Percentiles rank a stretch among this genome's conserved stretches.
phyloP scores from a whole-genome alignment of 768 basidiomycete species.

The Lyophyllum atratum region DNA sequence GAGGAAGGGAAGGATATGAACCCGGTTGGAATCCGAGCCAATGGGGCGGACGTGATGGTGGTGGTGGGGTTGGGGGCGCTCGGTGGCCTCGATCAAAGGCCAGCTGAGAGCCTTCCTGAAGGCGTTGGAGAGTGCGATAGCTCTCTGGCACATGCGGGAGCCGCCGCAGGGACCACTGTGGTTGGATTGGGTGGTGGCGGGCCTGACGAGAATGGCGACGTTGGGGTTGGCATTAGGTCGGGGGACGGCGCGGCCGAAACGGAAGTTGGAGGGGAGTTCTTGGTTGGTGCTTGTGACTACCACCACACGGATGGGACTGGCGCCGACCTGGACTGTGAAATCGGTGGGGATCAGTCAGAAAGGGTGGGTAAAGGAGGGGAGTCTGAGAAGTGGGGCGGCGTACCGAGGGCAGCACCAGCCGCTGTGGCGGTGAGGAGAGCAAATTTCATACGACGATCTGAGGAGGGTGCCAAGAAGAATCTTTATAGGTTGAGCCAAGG shows the following conservation, averaged over 20 bases:
- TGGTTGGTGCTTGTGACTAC: conserved; percentile 29
- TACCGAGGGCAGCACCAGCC: conserved; percentile 38
- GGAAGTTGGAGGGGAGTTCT: conserved; percentile 26
- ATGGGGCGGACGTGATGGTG: neutral
- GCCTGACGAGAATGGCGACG: conserved; percentile 21
- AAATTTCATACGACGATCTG: conserved; percentile 17
- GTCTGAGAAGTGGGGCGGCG: conserved; percentile 9
- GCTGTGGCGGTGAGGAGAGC: conserved; percentile 26
- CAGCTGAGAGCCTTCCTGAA: conserved; percentile 60
- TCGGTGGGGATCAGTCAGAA: neutral
- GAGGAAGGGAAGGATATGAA: conserved; percentile 38
- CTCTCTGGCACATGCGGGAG: conserved; percentile 46
- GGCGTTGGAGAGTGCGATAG: conserved; percentile 50
- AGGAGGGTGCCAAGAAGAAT: neutral
- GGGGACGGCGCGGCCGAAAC: conserved; percentile 38
- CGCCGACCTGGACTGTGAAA: conserved; percentile 38
- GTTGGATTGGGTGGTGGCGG: neutral
- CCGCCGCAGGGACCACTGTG: conserved; percentile 24
- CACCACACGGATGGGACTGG: conserved; percentile 50
- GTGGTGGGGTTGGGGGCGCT: neutral
- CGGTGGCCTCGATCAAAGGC: conserved; percentile 40
- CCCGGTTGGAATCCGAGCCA: conserved; percentile 10
- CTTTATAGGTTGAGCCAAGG: neutral
- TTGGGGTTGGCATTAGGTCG: conserved; percentile 15
- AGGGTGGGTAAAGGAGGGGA: neutral